These are phyloP conservation scores for Penstemon barbatus DNA, from an alignment of 257 asterid genomes.

Conservation along the genomic window DNA sequence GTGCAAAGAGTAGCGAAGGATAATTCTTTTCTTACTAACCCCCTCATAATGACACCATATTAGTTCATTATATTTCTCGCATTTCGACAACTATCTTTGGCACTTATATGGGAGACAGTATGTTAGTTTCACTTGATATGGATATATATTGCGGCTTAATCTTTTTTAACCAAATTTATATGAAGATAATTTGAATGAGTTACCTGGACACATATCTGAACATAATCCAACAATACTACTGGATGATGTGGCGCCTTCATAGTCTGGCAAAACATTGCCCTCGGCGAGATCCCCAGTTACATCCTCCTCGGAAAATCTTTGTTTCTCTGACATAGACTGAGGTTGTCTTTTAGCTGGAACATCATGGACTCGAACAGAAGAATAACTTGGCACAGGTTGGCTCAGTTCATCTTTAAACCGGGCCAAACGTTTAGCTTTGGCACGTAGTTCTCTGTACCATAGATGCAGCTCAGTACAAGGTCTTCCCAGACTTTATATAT, in stretches of 20 bases:
- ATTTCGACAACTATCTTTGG: slow-evolving; percentile 19
- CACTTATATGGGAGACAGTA: slow-evolving; percentile 7
- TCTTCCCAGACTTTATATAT: slow-evolving; percentile 21
- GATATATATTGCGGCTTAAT: slow-evolving; percentile 22
- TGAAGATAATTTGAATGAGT: slow-evolving; percentile 25
- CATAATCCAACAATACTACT: slow-evolving; percentile 75
- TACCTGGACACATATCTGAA: slow-evolving; percentile 99
- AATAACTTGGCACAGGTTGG: slow-evolving; percentile 43
- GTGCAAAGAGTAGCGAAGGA: background rate
- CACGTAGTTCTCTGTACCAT: slow-evolving; percentile 65
- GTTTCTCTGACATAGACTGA: slow-evolving; percentile 39
- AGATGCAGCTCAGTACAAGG: slow-evolving; percentile 29
- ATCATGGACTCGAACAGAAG: slow-evolving; percentile 42
- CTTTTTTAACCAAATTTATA: slow-evolving; percentile 19
- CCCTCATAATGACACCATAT: slow-evolving; percentile 2
- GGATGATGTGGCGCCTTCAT: slow-evolving; percentile 53
- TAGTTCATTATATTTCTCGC: background rate
- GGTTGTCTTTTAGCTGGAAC: slow-evolving; percentile 52
- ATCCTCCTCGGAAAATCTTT: slow-evolving; percentile 47
- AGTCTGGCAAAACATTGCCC: slow-evolving; percentile 40
- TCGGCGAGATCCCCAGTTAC: slow-evolving; percentile 45
- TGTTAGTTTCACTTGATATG: slow-evolving; percentile 14
- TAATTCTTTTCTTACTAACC: slow-evolving; percentile 16
- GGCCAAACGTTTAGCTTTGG: slow-evolving; percentile 88
- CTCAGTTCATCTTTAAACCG: slow-evolving; percentile 84